Percentiles rank a stretch among this genome's conserved stretches.
These are phyloP conservation scores for Aspergillus cavernicola DNA, from an alignment of 495 filamentous ascomycete species.

Conservation along the genomic window DNA sequence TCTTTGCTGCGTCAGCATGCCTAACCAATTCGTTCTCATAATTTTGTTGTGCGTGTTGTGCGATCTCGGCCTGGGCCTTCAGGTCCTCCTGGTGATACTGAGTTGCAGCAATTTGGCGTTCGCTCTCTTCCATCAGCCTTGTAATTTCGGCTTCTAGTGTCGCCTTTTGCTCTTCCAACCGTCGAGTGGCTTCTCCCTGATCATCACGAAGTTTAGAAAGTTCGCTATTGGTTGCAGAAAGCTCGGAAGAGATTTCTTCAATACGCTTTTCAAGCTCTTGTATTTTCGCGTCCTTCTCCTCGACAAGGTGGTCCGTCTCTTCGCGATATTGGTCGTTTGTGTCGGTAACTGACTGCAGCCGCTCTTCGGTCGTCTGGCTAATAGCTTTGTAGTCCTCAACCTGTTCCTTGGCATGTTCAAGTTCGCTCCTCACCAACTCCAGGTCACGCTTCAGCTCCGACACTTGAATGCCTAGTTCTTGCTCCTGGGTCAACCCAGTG, in stretches of 20 bases:
- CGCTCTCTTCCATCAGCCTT: slow-evolving; percentile 81
- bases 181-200: slow-evolving; percentile 67
- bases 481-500: slow-evolving; percentile 64
- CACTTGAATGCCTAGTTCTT: slow-evolving; percentile 77
- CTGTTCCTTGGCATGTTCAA: slow-evolving; percentile 73
- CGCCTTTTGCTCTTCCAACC: slow-evolving; percentile 74
- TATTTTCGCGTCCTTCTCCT: slow-evolving; percentile 71
- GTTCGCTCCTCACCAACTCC: slow-evolving; percentile 67
- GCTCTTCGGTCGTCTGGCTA: slow-evolving; percentile 83
- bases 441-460: slow-evolving; percentile 80
- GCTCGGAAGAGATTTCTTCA: slow-evolving; percentile 76
- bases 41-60: slow-evolving; percentile 85
- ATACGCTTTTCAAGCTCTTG: slow-evolving; percentile 74
- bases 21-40: slow-evolving; percentile 93
- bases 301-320: slow-evolving; percentile 70
- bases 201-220: slow-evolving; percentile 72
- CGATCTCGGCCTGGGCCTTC: slow-evolving; percentile 88
- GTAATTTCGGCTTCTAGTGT: slow-evolving; percentile 69
- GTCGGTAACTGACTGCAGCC: slow-evolving; percentile 71
- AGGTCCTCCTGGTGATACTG: slow-evolving; percentile 84
- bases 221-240: slow-evolving; percentile 73
- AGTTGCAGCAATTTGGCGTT: slow-evolving; percentile 70
- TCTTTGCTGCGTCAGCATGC: slow-evolving; percentile 87
- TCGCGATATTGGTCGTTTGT: slow-evolving; percentile 81
- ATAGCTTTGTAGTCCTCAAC: slow-evolving; percentile 88